Base-by-base conservation (phyloP, 2,329 filamentous ascomycete genomes). In the Paracamarosporium sp. region DNA sequence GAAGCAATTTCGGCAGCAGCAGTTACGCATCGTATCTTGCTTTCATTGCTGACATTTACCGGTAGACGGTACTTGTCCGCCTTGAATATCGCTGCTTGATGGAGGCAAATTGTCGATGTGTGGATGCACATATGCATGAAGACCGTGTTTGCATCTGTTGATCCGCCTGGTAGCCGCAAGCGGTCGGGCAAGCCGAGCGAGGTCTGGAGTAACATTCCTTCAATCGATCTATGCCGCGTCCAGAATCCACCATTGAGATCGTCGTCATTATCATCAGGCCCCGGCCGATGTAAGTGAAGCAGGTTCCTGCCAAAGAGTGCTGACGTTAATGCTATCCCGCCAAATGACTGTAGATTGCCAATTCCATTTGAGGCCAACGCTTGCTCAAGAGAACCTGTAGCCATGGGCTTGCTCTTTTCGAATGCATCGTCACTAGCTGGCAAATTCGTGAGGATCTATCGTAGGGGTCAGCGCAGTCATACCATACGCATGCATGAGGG, bases 61-160 rank as follows among this genome's bases (percentile, higher is more conserved):
- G 92, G 88, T 59, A 97, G 80, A 52, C 88, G 86, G 76, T 97
- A 90, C 78, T 93, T 95, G 69, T 98, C 94, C 0, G 93, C 93
- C 74, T 97, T 98, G 83, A 94, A 97, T 20, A 99, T 98, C 25
- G 95, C 95, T 2, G 94, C 95, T 79, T 99, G 95, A 71, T 99
- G 95, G n/a, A 99, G 81, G 75, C 94, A 98, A 53, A 99, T 98
- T 1, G 92, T 93, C 1, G 93, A 96, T 0, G 95, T 97, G 74
- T 98, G 93, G 30, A 99, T 92, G 72, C 91, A 93, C 92, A 99
- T 97, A 69, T 98, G 98, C 56, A 91, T 88, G 74, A 97, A 98
- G 4, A 98, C 88, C 53, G 94, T 88, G 63, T 97, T 98, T 3
- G 93, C 85, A 69, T 93, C 90, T 15, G 83, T 80, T 31, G 97